Evolutionary conservation across 2,329 filamentous ascomycete genomes (phyloP).

Genomic region (Hypoxylon sp.): DNA sequence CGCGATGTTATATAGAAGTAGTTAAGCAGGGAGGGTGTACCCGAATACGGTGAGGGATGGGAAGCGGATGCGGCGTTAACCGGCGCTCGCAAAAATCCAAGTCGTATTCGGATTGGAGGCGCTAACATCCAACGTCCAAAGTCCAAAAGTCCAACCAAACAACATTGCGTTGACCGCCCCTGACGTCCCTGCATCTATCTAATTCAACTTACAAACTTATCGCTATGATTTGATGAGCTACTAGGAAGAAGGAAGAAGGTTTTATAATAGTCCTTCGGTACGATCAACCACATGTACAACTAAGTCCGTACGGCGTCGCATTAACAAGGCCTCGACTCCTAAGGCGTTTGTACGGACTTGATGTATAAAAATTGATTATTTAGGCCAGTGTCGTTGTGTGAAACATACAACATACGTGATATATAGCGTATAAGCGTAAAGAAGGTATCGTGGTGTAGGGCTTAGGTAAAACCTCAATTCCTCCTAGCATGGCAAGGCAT

Average conservation of each 20-base stretch:
- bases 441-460: not conserved
- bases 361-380: not conserved
- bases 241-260: not conserved
- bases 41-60: not conserved
- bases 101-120: constrained; percentile 1
- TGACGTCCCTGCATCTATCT: not conserved
- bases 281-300: not conserved
- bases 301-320: not conserved
- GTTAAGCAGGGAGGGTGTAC: not conserved
- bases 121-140: not conserved
- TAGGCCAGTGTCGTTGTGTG: not conserved
- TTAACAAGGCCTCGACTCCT: not conserved
- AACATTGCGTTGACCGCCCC: not conserved
- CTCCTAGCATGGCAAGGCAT: not conserved
- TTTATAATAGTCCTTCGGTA: not conserved
- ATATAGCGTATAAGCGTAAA: not conserved
- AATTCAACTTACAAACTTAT: not conserved
- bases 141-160: not conserved
- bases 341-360: not conserved
- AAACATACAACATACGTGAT: not conserved
- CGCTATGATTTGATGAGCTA: not conserved
- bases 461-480: not conserved
- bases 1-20: constrained; percentile 2
- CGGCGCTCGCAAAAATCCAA: not conserved
- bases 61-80: not conserved